Base-by-base conservation (phyloP, 805 yeast genomes). In the Peterozyma xylosa region DNA sequence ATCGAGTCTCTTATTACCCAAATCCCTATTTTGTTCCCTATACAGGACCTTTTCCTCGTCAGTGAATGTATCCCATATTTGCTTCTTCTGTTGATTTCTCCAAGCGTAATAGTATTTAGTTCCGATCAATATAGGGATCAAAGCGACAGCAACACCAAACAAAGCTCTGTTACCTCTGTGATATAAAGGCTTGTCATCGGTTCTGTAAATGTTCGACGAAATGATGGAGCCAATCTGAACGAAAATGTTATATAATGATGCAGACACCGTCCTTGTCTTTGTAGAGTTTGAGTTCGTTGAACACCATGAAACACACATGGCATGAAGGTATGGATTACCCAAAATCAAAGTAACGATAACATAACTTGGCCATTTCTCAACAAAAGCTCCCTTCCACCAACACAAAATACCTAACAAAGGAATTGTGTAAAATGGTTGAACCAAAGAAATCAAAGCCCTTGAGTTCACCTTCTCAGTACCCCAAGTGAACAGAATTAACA, bases 181-280 rank as follows among this genome's bases (percentile, higher is more conserved):
- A 54, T 84, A 84, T 32, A 68, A 53, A 1, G 90, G 90, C 36
- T 63, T 63, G 54, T 83, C 90, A 37, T 68, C 71, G 1, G 57
- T 55, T 39, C 80, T 59, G 58, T 82, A 83, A 6, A 83, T 68
- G 52, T 81, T 75, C 7, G 79, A 63, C 2, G 78, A 63, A 9
- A 74, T 62, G 40, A 83, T 77, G 15, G 66, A 58, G 1, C 79
- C 82, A 0, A 76, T 64, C 54, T 83, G 89, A 1, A 76, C 76
- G 56, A 70, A 73, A 68, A 81, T 79, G 53, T 82, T 83, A 54
- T 76, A 80, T 39, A 82, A 45, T 0, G 88, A 79, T 0, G 86
- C 76, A 11, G 82, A 71, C 4, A 82, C 78, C 0, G 88, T 75
- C 51, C 90, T 65, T 2, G 77, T 64, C n/a, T 81, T 61, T 27